Conservation (phyloP, 306 rosid species). For the Pyrus pyrifolia region DNA sequence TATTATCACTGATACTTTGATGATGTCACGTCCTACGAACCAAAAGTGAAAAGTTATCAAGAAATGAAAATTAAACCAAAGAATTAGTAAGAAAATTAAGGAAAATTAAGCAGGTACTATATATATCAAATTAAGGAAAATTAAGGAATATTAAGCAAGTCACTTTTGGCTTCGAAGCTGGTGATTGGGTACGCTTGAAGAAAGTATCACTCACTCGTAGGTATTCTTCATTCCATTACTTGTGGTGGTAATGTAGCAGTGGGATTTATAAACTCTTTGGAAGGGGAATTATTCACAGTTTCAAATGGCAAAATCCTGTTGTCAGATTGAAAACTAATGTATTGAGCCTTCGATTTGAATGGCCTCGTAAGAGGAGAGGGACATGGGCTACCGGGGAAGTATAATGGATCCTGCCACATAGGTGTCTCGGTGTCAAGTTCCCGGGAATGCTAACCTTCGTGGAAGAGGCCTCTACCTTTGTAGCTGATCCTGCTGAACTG, state of each 20-base stretch:
- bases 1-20: too few species aligned
- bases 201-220: constrained; percentile 29
- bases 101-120: too few species aligned
- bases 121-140: too few species aligned
- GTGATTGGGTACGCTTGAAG: constrained; percentile 70
- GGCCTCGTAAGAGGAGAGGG: constrained; percentile 59
- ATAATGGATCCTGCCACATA: constrained; percentile 72
- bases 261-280: constrained; percentile 75
- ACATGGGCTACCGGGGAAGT: constrained; percentile 66
- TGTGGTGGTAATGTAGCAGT: constrained; percentile 54
- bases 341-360: constrained; percentile 64
- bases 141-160: too few species aligned
- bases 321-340: constrained; percentile 56
- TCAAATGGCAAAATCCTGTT: constrained; percentile 71
- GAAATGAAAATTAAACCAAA: too few species aligned
- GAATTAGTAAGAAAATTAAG: too few species aligned
- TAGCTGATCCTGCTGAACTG: constrained; percentile 86
- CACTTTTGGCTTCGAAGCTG: constrained; percentile 65
- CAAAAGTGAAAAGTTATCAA: too few species aligned
- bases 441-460: constrained; percentile 61
- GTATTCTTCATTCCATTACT: constrained; percentile 66
- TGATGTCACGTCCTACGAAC: too few species aligned
- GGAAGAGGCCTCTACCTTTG: constrained; percentile 41
- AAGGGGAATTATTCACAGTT: constrained; percentile 58
- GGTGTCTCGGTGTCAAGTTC: constrained; percentile 69